A percentile compares a stretch with the other conserved stretches of the same genome.
Conservation (phyloP, 495 filamentous ascomycete species). For the Aspergillus mulundensis region DNA sequence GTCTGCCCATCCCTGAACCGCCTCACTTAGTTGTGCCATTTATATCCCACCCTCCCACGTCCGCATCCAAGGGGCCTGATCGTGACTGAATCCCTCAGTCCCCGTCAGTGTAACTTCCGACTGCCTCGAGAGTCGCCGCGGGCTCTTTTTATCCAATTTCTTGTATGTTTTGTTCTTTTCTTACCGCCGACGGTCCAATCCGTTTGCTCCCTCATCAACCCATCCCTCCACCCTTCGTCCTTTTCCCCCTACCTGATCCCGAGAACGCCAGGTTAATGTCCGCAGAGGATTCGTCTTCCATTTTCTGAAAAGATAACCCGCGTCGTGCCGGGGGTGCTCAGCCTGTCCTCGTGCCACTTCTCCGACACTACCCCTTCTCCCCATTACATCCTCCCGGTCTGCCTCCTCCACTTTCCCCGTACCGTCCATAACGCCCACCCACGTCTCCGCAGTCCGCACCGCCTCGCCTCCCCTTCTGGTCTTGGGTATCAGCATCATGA, state of each 20-base stretch:
- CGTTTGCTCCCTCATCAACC: constrained; percentile 13
- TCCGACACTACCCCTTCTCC: constrained; percentile 9
- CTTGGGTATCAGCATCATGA: constrained; percentile 37
- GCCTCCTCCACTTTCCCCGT: constrained; percentile 5
- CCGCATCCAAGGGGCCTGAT: constrained; percentile 1
- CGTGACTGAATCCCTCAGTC: constrained; percentile 8
- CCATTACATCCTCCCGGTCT: constrained; percentile 5
- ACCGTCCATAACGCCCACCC: background rate
- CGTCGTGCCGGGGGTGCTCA: constrained; percentile 1
- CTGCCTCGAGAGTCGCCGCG: constrained; percentile 10
- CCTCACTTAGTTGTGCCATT: constrained; percentile 15
- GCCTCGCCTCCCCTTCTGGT: background rate
- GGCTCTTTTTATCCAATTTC: background rate
- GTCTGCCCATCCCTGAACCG: constrained; percentile 11
- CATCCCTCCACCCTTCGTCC: constrained; percentile 11
- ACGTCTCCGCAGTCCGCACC: background rate
- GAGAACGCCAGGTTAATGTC: constrained; percentile 14
- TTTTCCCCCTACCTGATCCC: constrained; percentile 8
- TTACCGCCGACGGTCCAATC: constrained; percentile 26
- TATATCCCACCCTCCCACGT: constrained; percentile 10
- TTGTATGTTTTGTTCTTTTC: constrained; percentile 15
- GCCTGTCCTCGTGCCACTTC: constrained; percentile 9
- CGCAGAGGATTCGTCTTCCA: constrained; percentile 8
- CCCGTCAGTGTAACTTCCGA: constrained; percentile 23
- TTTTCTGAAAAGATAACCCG: constrained; percentile 9